These are phyloP conservation scores for Camelina laxa DNA, from an alignment of 345 rosid genomes.

Conservation along the genomic window DNA sequence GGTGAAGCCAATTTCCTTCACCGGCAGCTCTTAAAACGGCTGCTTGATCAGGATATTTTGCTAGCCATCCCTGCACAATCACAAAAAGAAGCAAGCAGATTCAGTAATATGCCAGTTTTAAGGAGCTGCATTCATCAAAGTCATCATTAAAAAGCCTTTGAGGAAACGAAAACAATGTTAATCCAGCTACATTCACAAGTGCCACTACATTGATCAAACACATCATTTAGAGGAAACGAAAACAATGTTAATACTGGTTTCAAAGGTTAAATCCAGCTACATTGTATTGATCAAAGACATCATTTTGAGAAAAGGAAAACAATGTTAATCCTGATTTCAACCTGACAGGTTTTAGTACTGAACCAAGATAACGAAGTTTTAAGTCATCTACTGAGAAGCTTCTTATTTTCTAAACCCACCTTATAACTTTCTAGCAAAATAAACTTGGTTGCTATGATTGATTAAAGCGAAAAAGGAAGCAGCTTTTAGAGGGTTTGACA, in stretches of 20 bases:
- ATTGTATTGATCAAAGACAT: conserved; percentile 6
- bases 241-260: not conserved
- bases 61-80: conserved; percentile 77
- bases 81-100: not conserved
- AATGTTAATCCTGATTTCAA: not conserved
- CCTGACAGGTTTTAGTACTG: not conserved
- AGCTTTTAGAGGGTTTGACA: not conserved
- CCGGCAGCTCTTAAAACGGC: conserved; percentile 91
- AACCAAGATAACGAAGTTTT: not conserved
- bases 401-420: not conserved
- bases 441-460: not conserved
- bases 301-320: not conserved
- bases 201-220: not conserved
- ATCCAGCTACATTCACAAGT: conserved; percentile 16
- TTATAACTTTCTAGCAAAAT: not conserved
- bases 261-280: not conserved
- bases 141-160: not conserved
- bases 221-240: not conserved
- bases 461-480: conserved; percentile 32
- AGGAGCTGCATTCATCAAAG: not conserved
- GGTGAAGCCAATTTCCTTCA: conserved; percentile 92
- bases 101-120: not conserved
- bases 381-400: not conserved
- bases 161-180: not conserved
- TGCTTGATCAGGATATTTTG: conserved; percentile 84